Evolutionary conservation across 2,329 filamentous ascomycete species (phyloP).

Genomic region (Chaetomiaceae sp.): DNA sequence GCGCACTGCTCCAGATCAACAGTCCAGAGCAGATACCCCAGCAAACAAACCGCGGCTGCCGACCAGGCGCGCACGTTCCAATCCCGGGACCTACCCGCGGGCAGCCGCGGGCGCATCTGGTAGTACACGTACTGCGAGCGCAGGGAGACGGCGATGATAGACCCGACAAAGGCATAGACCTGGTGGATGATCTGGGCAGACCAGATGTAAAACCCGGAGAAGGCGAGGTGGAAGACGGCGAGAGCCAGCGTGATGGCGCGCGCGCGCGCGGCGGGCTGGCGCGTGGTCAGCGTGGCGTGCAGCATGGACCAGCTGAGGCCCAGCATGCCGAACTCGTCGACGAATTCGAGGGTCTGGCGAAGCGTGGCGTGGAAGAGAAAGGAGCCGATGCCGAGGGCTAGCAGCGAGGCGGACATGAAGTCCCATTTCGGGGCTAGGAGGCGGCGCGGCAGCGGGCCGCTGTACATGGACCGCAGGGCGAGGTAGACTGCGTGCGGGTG

Average conservation of each 20-base stretch:
- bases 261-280: constrained; percentile 33
- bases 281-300: constrained; percentile 41
- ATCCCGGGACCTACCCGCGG: constrained; percentile 22
- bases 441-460: constrained; percentile 27
- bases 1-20: constrained; percentile 49
- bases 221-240: constrained; percentile 35
- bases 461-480: constrained; percentile 35
- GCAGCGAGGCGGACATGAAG: constrained; percentile 36
- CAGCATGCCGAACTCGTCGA: constrained; percentile 56
- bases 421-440: constrained; percentile 31
- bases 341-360: constrained; percentile 38
- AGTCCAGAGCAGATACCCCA: constrained; percentile 50
- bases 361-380: constrained; percentile 41
- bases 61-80: constrained; percentile 27
- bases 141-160: constrained; percentile 32
- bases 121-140: constrained; percentile 12
- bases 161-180: constrained; percentile 32
- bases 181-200: constrained; percentile 40
- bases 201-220: constrained; percentile 38
- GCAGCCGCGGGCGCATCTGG: constrained; percentile 23
- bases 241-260: constrained; percentile 33
- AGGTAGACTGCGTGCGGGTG: constrained; percentile 33
- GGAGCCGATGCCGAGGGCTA: constrained; percentile 38
- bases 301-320: constrained; percentile 46
- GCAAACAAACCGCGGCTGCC: constrained; percentile 31